phyloP scores from a whole-genome alignment of 352 stramenopile species.

The Pythium apleroticum region DNA sequence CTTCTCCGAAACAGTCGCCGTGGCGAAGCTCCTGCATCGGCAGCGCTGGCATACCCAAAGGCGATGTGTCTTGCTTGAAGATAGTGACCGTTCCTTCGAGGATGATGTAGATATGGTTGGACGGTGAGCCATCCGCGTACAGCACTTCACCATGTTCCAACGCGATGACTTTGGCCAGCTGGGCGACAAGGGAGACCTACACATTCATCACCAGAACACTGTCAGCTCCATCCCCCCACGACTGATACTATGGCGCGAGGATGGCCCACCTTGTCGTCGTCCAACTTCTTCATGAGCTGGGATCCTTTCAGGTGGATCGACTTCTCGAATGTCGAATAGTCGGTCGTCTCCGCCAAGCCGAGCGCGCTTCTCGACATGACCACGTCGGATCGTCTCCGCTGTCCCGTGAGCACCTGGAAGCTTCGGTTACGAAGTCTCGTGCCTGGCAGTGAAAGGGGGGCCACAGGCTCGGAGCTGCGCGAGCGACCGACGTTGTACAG shows the following conservation, averaged over 20 bases:
- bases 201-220: too few relatives aligned
- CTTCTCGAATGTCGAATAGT: slow-evolving; percentile 85
- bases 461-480: slow-evolving; percentile 31
- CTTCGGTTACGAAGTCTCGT: slow-evolving; percentile 47
- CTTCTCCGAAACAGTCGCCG: slow-evolving; percentile 83
- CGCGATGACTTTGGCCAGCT: slow-evolving; percentile 64
- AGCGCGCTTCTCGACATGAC: slow-evolving; percentile 26
- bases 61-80: slow-evolving; percentile 16
- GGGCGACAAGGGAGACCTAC: slow-evolving; percentile 66
- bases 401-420: slow-evolving; percentile 26
- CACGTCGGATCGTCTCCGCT: slow-evolving; percentile 30
- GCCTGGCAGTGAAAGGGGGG: slow-evolving; percentile 34
- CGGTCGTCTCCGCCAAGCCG: slow-evolving; percentile 36
- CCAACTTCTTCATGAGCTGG: slow-evolving; percentile 78
- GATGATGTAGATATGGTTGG: slow-evolving; percentile 62
- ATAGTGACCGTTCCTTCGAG: slow-evolving; percentile 74
- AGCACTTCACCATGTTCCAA: slow-evolving; percentile 59
- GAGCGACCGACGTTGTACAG: slow-evolving; percentile 67
- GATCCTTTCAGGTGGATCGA: slow-evolving; percentile 84
- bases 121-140: slow-evolving; percentile 43
- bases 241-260: too few relatives aligned
- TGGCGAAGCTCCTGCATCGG: slow-evolving; percentile 51
- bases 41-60: background rate
- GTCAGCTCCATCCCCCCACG: too few relatives aligned
- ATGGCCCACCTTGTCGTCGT: slow-evolving; percentile 62